These are phyloP conservation scores for Leishmania tarentolae DNA, from an alignment of 208 protist genomes.

Conservation along the genomic window DNA sequence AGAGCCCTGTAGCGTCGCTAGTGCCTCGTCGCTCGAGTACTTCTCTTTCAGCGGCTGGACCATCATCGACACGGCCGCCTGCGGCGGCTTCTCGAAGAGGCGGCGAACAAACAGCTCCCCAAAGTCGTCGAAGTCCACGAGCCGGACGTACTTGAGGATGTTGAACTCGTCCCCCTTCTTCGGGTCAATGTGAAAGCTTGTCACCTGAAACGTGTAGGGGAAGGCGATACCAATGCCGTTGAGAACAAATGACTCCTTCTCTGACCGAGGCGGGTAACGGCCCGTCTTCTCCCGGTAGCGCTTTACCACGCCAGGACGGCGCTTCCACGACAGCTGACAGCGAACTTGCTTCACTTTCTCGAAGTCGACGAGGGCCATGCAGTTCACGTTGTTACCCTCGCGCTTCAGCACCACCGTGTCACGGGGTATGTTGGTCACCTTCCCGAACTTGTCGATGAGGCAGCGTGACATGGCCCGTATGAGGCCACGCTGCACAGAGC, in stretches of 20 bases:
- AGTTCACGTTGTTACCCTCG: constrained; percentile 55
- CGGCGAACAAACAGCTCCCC: constrained; percentile 68
- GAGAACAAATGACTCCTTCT: constrained; percentile 21
- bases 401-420: constrained; percentile 55
- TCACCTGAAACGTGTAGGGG: constrained; percentile 67
- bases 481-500: constrained; percentile 62
- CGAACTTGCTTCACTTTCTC: constrained; percentile 54
- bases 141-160: constrained; percentile 60
- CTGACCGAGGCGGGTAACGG: constrained; percentile 4
- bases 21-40: constrained; percentile 29
- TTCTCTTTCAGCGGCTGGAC: constrained; percentile 47
- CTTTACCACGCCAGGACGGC: constrained; percentile 36
- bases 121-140: constrained; percentile 77
- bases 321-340: constrained; percentile 71
- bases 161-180: constrained; percentile 46
- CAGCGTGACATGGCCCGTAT: constrained; percentile 84
- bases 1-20: constrained; percentile 46
- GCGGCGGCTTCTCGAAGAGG: constrained; percentile 55
- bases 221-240: constrained; percentile 31
- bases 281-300: constrained; percentile 19
- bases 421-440: constrained; percentile 47
- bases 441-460: constrained; percentile 55
- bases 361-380: constrained; percentile 85
- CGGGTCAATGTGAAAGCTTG: constrained; percentile 68
- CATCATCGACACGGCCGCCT: constrained; percentile 69